Evolutionary conservation across 768 basidiomycete species (phyloP).

Genomic region (Tubosaeta sp.): DNA sequence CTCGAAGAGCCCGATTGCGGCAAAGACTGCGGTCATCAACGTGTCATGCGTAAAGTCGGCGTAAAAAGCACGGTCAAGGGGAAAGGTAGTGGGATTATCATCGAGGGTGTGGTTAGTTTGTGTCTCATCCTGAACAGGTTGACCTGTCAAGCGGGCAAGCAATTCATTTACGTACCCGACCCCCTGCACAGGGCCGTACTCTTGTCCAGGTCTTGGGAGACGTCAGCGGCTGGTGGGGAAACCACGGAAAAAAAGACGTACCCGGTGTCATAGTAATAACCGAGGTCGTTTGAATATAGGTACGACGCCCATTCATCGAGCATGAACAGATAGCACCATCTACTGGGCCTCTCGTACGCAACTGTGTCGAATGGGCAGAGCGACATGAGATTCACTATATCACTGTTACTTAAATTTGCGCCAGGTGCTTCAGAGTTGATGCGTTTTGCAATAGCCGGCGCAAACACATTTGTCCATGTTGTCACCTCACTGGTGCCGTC

Average conservation of each 20-base stretch:
- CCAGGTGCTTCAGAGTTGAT: conserved; percentile 61
- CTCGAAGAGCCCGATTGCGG: conserved; percentile 51
- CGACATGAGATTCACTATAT: conserved; percentile 57
- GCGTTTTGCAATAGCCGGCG: conserved; percentile 47
- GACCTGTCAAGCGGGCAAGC: conserved; percentile 65
- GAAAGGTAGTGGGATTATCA: conserved; percentile 60
- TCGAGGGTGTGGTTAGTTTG: conserved; percentile 77
- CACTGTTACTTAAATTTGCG: conserved; percentile 48
- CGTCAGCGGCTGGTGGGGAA: neutral
- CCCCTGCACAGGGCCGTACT: conserved; percentile 68
- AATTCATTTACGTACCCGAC: conserved; percentile 88
- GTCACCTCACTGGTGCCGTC: conserved; percentile 38
- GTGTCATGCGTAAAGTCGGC: conserved; percentile 87
- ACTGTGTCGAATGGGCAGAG: conserved; percentile 76
- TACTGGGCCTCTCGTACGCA: conserved; percentile 43
- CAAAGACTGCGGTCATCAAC: conserved; percentile 70
- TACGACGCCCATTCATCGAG: conserved; percentile 55
- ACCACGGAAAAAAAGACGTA: conserved; percentile 21
- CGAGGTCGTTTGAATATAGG: conserved; percentile 65
- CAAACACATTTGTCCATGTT: conserved; percentile 51
- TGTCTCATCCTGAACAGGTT: conserved; percentile 61
- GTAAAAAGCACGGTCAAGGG: conserved; percentile 59
- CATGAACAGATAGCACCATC: conserved; percentile 67
- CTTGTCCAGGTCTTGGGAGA: conserved; percentile 54
- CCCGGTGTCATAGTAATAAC: conserved; percentile 75